A percentile compares a stretch with the other conserved stretches of the same genome.
phyloP scores from a whole-genome alignment of 1,139 yeast genomes.

The Hanseniaspora sp. region DNA sequence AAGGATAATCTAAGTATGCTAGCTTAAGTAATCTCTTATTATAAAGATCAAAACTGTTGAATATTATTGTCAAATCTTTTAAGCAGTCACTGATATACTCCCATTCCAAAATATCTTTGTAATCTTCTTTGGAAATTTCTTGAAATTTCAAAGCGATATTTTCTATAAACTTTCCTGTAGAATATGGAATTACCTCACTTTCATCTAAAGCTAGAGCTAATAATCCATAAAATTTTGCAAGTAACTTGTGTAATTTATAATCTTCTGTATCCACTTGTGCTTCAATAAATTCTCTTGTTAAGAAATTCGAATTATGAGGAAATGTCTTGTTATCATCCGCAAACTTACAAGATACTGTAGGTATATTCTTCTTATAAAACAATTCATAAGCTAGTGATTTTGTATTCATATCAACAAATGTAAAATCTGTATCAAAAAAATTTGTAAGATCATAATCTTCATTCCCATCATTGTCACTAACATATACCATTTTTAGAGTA shows the following conservation, averaged over 20 bases:
- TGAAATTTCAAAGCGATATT: conserved; percentile 19
- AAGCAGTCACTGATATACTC: not conserved
- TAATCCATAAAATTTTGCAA: conserved; percentile 51
- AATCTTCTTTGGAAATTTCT: not conserved
- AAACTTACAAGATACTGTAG: conserved; percentile 38
- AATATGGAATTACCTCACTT: conserved; percentile 36
- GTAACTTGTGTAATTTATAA: conserved; percentile 42
- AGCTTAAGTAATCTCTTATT: conserved; percentile 33
- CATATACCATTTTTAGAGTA: conserved; percentile 32
- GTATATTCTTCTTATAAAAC: conserved; percentile 42
- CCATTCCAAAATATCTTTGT: not conserved
- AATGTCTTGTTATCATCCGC: conserved; percentile 27
- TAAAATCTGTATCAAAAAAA: not conserved
- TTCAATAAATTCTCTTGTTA: conserved; percentile 47
- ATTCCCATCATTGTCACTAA: conserved; percentile 27
- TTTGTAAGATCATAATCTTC: conserved; percentile 18
- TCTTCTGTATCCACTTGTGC: conserved; percentile 43
- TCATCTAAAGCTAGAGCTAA: conserved; percentile 45
- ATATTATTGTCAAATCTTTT: conserved; percentile 6
- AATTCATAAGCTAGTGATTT: conserved; percentile 38
- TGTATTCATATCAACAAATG: conserved; percentile 25
- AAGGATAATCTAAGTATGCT: conserved; percentile 53
- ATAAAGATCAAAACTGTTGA: conserved; percentile 24
- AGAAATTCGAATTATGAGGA: conserved; percentile 49
- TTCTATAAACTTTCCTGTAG: conserved; percentile 30